These are phyloP conservation scores for Anisodus acutangulus DNA, from an alignment of 257 asterid species.

Conservation along the genomic window DNA sequence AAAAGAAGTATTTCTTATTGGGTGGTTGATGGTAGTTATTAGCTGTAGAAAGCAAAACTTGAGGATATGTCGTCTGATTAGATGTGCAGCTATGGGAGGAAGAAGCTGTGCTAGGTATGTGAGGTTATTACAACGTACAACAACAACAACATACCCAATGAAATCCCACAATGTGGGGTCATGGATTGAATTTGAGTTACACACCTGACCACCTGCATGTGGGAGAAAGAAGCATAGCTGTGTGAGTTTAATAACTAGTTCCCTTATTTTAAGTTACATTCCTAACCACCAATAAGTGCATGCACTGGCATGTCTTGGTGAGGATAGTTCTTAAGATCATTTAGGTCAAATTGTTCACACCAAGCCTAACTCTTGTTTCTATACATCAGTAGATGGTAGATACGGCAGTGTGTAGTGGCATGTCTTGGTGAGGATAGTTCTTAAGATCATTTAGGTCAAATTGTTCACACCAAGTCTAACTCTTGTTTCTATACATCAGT, in stretches of 20 bases:
- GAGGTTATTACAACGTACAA: not conserved
- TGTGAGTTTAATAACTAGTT: not conserved
- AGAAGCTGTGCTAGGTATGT: not conserved
- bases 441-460: conserved; percentile 13
- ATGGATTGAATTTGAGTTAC: not conserved
- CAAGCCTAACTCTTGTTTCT: conserved; percentile 3
- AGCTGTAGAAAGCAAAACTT: not conserved
- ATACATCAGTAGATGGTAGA: not conserved
- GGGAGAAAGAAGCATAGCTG: not conserved
- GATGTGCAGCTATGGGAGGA: conserved; percentile 1
- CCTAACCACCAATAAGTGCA: conserved; percentile 12
- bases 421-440: not conserved
- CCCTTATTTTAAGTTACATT: conserved; percentile 5
- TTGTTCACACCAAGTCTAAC: not conserved
- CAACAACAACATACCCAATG: too few relatives aligned
- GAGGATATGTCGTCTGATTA: not conserved
- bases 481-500: conserved; percentile 19
- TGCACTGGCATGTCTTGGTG: not conserved
- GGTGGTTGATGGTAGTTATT: conserved; percentile 13
- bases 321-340: not conserved
- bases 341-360: conserved; percentile 7
- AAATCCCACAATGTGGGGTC: not conserved
- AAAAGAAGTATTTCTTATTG: not conserved
- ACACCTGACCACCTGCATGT: not conserved
- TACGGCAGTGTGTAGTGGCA: not conserved